Percentiles rank a stretch among this genome's conserved stretches.
Conservation (phyloP, 1,284 basidiomycete species). For the Papiliotrema laurentii region DNA sequence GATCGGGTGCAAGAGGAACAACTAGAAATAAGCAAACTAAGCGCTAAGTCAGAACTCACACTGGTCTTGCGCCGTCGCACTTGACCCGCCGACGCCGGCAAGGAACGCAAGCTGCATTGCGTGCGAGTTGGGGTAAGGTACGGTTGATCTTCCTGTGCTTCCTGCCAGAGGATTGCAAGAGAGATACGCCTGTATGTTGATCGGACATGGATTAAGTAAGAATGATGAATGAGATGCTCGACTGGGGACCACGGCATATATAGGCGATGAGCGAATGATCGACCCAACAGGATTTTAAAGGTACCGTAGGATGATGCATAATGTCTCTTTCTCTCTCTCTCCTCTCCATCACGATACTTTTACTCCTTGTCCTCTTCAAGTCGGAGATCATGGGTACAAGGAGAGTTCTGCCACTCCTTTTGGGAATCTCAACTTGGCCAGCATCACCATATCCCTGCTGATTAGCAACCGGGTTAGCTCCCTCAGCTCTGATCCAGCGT, state of each 20-base stretch:
- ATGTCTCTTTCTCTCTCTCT: neutral
- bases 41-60: neutral
- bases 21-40: slow-evolving; percentile 12
- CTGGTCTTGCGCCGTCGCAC: slow-evolving; percentile 22
- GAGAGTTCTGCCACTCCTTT: slow-evolving; percentile 13
- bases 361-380: neutral
- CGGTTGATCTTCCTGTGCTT: slow-evolving; percentile 23
- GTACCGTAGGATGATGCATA: no score
- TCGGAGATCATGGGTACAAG: slow-evolving; percentile 13
- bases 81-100: slow-evolving; percentile 26
- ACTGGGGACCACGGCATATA: no score
- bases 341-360: neutral
- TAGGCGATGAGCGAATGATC: no score
- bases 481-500: neutral
- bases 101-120: slow-evolving; percentile 25
- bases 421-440: slow-evolving; percentile 26
- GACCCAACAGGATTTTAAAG: no score
- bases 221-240: no score
- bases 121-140: slow-evolving; percentile 18
- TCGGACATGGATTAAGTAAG: no score
- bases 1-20: slow-evolving; percentile 23
- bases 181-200: no score
- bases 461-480: slow-evolving; percentile 1
- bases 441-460: slow-evolving; percentile 19
- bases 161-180: no score